Percentiles rank a stretch among this genome's conserved stretches.
Evolutionary conservation across 257 asterid species (phyloP).

Genomic region (Plantago ovata): DNA sequence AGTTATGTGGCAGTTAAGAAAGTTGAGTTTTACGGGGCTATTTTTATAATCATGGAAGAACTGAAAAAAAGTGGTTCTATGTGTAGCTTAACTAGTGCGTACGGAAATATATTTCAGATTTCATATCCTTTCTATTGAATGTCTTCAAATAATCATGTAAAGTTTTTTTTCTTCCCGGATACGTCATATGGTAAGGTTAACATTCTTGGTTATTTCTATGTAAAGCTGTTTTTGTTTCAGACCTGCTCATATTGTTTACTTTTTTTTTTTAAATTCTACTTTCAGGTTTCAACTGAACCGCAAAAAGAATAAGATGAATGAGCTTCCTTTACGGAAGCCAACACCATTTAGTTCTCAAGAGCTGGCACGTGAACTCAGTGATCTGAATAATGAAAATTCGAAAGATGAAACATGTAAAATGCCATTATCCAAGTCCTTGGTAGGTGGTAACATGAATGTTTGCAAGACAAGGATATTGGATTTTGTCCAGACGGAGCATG

Average conservation of each 20-base stretch:
- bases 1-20: too few species aligned
- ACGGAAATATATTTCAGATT: too few species aligned
- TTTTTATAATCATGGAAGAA: too few species aligned
- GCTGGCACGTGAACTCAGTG: conserved; percentile 44
- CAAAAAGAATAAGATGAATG: conserved; percentile 76
- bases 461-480: conserved; percentile 69
- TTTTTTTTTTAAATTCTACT: conserved; percentile 17
- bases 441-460: conserved; percentile 76
- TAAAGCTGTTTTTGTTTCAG: background rate
- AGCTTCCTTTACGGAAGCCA: conserved; percentile 42
- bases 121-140: too few species aligned
- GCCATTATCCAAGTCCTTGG: conserved; percentile 78
- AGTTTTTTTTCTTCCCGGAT: too few species aligned
- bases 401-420: conserved; percentile 64
- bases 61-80: too few species aligned
- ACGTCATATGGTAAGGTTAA: too few species aligned
- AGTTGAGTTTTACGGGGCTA: too few species aligned
- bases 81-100: too few species aligned
- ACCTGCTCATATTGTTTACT: conserved; percentile 12
- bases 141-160: too few species aligned
- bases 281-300: conserved; percentile 65
- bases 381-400: conserved; percentile 55
- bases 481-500: conserved; percentile 58
- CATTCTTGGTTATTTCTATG: background rate
- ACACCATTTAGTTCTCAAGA: conserved; percentile 41